Evolutionary conservation across 2,329 filamentous ascomycete species (phyloP), one percentile per base, ranked within the genome.

Genomic region (Stemphylium vesicarium): DNA sequence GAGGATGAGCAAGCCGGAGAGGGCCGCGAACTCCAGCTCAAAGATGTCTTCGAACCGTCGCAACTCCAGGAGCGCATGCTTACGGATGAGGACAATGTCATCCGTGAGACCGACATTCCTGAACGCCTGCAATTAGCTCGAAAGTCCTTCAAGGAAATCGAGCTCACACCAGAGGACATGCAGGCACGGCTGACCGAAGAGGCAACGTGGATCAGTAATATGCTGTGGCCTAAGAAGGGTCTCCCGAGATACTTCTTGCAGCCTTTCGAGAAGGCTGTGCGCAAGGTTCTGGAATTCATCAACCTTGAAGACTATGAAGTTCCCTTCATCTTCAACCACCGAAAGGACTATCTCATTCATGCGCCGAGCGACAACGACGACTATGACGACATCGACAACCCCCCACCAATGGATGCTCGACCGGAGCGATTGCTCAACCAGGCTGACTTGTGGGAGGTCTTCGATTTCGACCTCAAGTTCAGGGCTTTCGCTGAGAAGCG

Each of bases 31-130:
- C 86, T 98, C 37, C 92, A 97, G 76, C 85, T 99, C 59, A 97
- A 98, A 79, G 94, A 99, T 73, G 94, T 99, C 45, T 99, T 99
- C 69, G 95, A 99, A 77, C 95, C 95, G 0, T 96, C 93, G 2
- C 92, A 99, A 74, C 84, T 99, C 35, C 88, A 89, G 52, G 95
- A 99, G 78, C 94, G 92, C 78, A 89, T 98, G 75, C 85, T 99
- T 65, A 99, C 95, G 8, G 95, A 98, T 53, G 92, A 93, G 60
- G 95, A 99, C 75, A 96, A 98, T 74, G 80, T 87, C 53, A 97
- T 99, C 63, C 91, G 95, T 43, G 86, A 88, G 70, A 88, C 85
- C 16, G 95, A 99, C 73, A 89, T 96, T 64, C 95, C 95, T 1
- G 95, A 99, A 77, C 89, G 95, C 68, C 94, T 96, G 75, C 95